Conservation (phyloP, 441 rosid species). For the Aleurites moluccanus region DNA sequence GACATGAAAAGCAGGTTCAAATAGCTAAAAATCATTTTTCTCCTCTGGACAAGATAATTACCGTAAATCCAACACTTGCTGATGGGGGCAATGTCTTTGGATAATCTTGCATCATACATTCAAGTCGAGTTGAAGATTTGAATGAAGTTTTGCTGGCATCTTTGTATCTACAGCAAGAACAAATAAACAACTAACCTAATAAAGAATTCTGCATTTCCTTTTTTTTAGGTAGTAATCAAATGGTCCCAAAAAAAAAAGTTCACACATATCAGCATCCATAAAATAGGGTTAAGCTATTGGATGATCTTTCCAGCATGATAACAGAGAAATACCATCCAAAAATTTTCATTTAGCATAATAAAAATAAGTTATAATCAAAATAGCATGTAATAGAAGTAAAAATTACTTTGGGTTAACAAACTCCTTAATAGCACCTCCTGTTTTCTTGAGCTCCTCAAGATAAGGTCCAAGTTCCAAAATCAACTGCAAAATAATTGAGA, state of each 20-base stretch:
- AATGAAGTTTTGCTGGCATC: slow-evolving; percentile 87
- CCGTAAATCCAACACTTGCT: slow-evolving; percentile 94
- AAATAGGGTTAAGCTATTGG: neutral
- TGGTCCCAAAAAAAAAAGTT: neutral
- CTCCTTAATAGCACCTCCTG: slow-evolving; percentile 92
- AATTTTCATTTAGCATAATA: neutral
- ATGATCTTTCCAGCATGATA: neutral
- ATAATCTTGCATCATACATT: slow-evolving; percentile 99
- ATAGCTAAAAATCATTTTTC: neutral
- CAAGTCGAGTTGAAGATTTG: slow-evolving; percentile 91
- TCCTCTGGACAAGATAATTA: slow-evolving; percentile 31
- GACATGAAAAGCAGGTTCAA: slow-evolving; percentile 8
- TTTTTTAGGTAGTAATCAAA: neutral
- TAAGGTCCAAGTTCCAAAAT: slow-evolving; percentile 85
- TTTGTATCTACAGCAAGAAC: slow-evolving; percentile 57
- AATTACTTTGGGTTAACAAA: slow-evolving; percentile 94
- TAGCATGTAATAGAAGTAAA: slow-evolving; percentile 23
- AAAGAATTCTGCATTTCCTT: neutral
- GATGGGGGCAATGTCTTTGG: slow-evolving; percentile 92
- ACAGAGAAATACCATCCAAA: neutral
- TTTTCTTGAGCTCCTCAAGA: slow-evolving; percentile 81
- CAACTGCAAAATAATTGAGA: slow-evolving; percentile 49
- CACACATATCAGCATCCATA: neutral
- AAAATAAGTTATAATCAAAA: slow-evolving; percentile 6
- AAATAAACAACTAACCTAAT: neutral